Percentiles rank a stretch among this genome's conserved stretches.
These are phyloP conservation scores for Dictyostelium gargantuum DNA, from an alignment of 208 protist genomes.

Conservation along the genomic window DNA sequence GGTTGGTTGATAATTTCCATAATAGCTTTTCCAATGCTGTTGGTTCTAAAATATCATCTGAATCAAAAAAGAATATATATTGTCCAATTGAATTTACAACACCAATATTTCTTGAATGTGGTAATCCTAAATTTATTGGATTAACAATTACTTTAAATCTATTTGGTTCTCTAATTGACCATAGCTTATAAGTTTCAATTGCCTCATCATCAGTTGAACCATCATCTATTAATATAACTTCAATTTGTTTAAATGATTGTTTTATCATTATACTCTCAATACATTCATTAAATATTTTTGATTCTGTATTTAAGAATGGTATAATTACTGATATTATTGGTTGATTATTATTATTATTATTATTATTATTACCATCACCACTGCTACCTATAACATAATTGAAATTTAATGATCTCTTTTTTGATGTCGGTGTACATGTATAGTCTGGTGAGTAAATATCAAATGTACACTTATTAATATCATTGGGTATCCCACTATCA, in stretches of 20 bases:
- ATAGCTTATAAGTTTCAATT: neutral
- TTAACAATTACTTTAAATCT: neutral
- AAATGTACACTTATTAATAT: neutral
- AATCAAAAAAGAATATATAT: constrained; percentile 31
- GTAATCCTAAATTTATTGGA: neutral
- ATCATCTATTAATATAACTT: constrained; percentile 21
- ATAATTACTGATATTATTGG: constrained; percentile 7
- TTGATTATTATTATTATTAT: neutral
- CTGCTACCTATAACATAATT: neutral
- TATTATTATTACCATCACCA: neutral
- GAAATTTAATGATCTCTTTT: neutral
- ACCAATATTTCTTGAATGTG: constrained; percentile 13
- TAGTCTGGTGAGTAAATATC: neutral
- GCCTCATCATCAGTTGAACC: neutral
- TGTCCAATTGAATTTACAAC: neutral
- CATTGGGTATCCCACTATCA: too few species aligned
- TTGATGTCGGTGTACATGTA: neutral
- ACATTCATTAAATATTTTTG: neutral
- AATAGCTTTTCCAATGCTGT: constrained; percentile 19
- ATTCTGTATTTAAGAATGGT: constrained; percentile 20
- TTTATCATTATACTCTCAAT: neutral
- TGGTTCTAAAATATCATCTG: constrained; percentile 40
- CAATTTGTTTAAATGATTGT: constrained; percentile 30
- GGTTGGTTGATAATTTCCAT: constrained; percentile 4
- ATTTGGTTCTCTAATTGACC: neutral